A percentile compares a stretch with the other conserved stretches of the same genome.
Conservation (phyloP, 345 rosid species). For the Eucalyptus victrix region DNA sequence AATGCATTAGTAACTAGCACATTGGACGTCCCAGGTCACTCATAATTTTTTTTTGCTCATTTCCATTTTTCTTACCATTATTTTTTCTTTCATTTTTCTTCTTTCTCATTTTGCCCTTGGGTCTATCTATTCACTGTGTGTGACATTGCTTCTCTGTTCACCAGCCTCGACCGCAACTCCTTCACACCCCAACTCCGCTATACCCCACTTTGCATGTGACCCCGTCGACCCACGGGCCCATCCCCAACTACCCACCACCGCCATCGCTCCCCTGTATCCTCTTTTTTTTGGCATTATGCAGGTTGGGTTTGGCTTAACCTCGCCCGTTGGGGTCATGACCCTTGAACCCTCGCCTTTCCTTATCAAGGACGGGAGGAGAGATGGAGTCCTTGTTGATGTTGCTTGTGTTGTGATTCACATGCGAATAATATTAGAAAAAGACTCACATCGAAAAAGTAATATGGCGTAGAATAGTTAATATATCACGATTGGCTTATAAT, state of each 20-base stretch:
- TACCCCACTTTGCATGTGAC: background rate
- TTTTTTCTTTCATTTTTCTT: background rate
- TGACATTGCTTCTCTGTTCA: background rate
- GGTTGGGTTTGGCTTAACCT: background rate
- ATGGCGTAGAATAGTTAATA: accelerated
- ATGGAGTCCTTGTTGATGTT: background rate
- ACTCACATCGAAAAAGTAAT: background rate
- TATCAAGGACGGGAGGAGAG: background rate
- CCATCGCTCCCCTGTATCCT: background rate
- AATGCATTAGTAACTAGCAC: background rate
- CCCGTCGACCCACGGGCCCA: background rate
- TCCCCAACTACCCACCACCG: background rate
- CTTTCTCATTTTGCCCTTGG: background rate
- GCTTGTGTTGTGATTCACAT: background rate
- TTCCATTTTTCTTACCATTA: background rate
- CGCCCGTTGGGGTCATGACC: background rate
- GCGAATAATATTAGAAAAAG: no score
- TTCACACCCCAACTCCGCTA: background rate
- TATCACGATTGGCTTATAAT: accelerated
- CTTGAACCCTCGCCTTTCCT: background rate
- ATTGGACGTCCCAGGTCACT: background rate
- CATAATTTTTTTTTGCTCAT: background rate
- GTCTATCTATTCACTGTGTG: background rate
- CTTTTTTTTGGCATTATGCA: background rate
- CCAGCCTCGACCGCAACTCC: background rate